Base-by-base conservation (phyloP, 2,329 filamentous ascomycete genomes). In the Colletotrichum liriopes region DNA sequence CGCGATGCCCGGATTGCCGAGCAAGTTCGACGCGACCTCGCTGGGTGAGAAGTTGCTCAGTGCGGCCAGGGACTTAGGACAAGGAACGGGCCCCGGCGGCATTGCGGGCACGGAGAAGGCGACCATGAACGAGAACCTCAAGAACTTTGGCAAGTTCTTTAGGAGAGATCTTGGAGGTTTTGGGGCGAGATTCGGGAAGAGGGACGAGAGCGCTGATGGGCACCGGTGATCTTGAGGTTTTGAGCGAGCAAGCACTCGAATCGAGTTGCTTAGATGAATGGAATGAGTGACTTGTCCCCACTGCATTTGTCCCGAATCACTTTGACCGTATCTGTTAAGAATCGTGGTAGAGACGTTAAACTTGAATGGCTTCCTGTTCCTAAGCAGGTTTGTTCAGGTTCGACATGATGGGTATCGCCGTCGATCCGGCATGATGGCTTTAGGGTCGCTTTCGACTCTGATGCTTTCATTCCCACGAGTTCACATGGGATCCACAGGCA, bases 101-200 rank as follows among this genome's bases (percentile, higher is more conserved):
- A 67, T 49, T 29, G 66, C 60, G 75, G 85, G 83, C 20, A 78
- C 86, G 67, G 86, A 90, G 66, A 91, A 92, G 77, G 90, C 89
- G 9, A 94, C 93, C 64, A 89, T 98, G 75, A 97, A 98, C 80
- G 95, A 97, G 82, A 98, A 98, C 82, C 81, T 98, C 82, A 95
- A 94, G 84, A 98, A 94, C 81, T 94, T 99, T 83, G 96, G 96
- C 32, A 98, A 97, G 83, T 98, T 98, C 84, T 98, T 98, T 85
- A 91, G 93, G 74, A 87, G 96, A 74, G 96, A 98, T 84, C 92
- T 96, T 74, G 93, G 93, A 39, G 90, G 92, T 2, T 88, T 96
- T 74, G 92, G 93, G 2, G 90, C 89, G 14, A 85, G 93, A 75
- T 95, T 95, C 80, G 93, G 93, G 58, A 91, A 89, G 82, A 82